Evolutionary conservation across 1,139 yeast genomes (phyloP).

Genomic region (Scheffersomyces titani): DNA sequence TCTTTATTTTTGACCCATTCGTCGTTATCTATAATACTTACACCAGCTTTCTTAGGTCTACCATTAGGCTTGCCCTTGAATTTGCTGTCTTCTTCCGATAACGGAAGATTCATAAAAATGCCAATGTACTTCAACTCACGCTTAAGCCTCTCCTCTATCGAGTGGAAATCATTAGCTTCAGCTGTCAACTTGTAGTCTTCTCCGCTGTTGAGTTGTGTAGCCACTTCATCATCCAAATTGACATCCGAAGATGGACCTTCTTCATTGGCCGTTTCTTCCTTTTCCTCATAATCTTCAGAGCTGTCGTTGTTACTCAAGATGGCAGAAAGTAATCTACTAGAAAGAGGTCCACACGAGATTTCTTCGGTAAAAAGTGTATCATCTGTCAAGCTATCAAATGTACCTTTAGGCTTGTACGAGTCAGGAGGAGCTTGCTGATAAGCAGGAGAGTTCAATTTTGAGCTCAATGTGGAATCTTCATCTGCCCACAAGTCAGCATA

Average conservation of each 20-base stretch:
- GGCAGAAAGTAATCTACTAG: conserved; percentile 83
- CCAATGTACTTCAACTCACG: conserved; percentile 91
- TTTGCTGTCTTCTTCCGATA: conserved; percentile 27
- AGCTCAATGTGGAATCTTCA: conserved; percentile 60
- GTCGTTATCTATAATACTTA: conserved; percentile 58
- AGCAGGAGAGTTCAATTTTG: conserved; percentile 42
- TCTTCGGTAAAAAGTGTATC: conserved; percentile 68
- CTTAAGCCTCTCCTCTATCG: conserved; percentile 84
- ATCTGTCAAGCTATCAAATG: conserved; percentile 61
- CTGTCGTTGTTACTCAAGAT: conserved; percentile 58
- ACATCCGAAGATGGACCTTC: conserved; percentile 1
- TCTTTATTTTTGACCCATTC: conserved; percentile 80
- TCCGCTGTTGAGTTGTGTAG: conserved; percentile 37
- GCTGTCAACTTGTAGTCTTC: conserved; percentile 38
- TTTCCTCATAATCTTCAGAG: conserved; percentile 28
- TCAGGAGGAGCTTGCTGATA: conserved; percentile 41
- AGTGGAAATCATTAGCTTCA: conserved; percentile 60
- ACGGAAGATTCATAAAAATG: conserved; percentile 68
- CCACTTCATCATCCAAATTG: conserved; percentile 25
- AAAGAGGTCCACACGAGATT: conserved; percentile 89
- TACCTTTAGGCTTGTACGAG: conserved; percentile 61
- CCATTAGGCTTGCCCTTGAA: conserved; percentile 19
- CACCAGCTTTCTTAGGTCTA: conserved; percentile 21
- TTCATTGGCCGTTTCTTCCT: conserved; percentile 8
- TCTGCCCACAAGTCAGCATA: conserved; percentile 86